Evolutionary conservation across 2,329 filamentous ascomycete species (phyloP), one percentile per base, ranked within the genome.

Genomic region (Colletotrichum tropicicola): DNA sequence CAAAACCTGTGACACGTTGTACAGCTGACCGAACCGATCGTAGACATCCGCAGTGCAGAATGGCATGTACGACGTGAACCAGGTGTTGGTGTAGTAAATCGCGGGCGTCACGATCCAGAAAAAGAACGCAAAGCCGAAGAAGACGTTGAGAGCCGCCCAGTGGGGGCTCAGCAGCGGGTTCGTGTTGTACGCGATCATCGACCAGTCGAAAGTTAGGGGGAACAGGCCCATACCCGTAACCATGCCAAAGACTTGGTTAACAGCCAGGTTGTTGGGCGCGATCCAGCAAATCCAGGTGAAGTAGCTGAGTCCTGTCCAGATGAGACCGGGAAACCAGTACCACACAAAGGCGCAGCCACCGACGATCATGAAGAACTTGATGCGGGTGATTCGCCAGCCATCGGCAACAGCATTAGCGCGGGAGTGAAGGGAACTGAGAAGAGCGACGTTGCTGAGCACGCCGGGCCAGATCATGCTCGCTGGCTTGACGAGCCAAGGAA

Each of bases 81-180:
- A 90, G 2, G 84, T 75, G 55, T 87, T 87, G 44, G 78, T 82
- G 72, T 85, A 91, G 77, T 88, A 89, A 9, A 91, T 72, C 19
- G 77, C 85, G 2, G 85, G 74, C 9, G 87, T 79, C 12, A 90
- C 77, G 76, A 86, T 83, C 70, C 83, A 83, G 44, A 82, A 85
- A 32, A 86, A 68, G 6, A 88, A 79, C 37, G 85, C 82, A 19
- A 71, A 54, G 12, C 88, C 88, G 32, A 88, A 76, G 65, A 89
- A 79, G 13, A 85, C 86, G 73, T 91, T 91, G 54, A 87, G 78
- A 35, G 89, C 89, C 15, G 85, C 85, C 75, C 88, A 85, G 70
- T 83, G 84, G 3, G 84, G 84, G 6, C 82, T 78, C 75, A 83
- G 80, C 49, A 81, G 71, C 5, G 79, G 79, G 57, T 80, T 75